Conservation (phyloP, 805 yeast genomes). For the Dipodascus geniculatus region DNA sequence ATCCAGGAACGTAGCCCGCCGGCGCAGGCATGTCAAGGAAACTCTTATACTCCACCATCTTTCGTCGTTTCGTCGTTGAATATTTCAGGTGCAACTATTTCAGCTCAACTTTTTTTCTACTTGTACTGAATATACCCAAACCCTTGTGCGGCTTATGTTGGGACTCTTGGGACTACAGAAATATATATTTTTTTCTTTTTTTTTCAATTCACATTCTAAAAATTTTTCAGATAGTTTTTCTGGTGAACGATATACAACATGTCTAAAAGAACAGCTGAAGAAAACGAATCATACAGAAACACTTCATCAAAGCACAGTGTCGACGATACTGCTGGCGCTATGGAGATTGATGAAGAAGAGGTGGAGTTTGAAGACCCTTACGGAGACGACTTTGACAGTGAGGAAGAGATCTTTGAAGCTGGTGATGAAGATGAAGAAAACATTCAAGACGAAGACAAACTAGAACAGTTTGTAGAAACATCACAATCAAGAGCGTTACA, state of each 20-base stretch:
- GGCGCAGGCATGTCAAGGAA: conserved; percentile 85
- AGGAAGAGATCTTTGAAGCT: conserved; percentile 53
- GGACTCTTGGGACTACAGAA: neutral
- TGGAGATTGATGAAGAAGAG: conserved; percentile 22
- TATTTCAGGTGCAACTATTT: neutral
- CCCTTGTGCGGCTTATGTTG: neutral
- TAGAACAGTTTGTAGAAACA: conserved; percentile 10
- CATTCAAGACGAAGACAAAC: conserved; percentile 29
- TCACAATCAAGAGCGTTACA: conserved; percentile 9
- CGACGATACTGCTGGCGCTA: conserved; percentile 29
- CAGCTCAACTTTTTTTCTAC: neutral
- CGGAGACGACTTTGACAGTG: conserved; percentile 82
- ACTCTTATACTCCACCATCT: conserved; percentile 13
- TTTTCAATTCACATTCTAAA: neutral
- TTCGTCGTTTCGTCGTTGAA: neutral
- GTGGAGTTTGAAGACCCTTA: conserved; percentile 56
- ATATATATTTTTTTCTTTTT: neutral
- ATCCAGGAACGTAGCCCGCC: conserved; percentile 79
- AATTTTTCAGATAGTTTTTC: neutral
- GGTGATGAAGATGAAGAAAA: conserved; percentile 65
- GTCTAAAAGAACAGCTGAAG: conserved; percentile 43
- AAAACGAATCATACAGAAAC: conserved; percentile 20
- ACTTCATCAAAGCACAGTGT: conserved; percentile 28
- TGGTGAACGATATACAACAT: conserved; percentile 18
- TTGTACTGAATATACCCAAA: neutral